Base-by-base conservation (phyloP, 495 filamentous ascomycete genomes). In the Podospora conica region DNA sequence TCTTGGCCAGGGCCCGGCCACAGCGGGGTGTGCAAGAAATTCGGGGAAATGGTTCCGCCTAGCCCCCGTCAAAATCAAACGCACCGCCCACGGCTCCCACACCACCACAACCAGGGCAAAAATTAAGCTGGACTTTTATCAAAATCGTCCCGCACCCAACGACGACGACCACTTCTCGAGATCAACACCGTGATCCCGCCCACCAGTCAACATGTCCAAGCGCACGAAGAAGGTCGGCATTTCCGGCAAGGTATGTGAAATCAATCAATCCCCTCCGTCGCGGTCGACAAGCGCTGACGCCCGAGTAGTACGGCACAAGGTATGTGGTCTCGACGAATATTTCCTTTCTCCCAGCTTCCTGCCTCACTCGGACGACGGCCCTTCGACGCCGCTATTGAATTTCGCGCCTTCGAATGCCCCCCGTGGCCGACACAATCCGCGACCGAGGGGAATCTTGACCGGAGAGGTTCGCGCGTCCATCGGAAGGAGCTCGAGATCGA, bases 161-260 rank as follows among this genome's bases (percentile, higher is more conserved):
- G 66, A 71, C 61, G 58, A 58, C 65, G 61, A 67, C 56, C 68
- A 68, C 31, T 63, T 58, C 65, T 66, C 66, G 67, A 73, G 68
- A 68, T 68, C 61, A 65, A 60, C 53, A 60, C 18, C 58, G 58
- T 58, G 60, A 63, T 48, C 68, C 74, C 63, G 57, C 53, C 61
- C 74, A 70, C 69, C 76, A 79, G 79, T 78, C 86, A 92, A 88
- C 79, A 96, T 96, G 92, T 94, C 92, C 76, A 96, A 96, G 85
- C 87, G 92, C 83, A 96, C 92, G 63, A 96, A 96, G 90, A 96
- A 96, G 91, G 93, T 96, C 90, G 92, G 93, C 75, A 83, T 86
- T 71, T 86, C 84, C 84, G 86, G 84, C 78, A 83, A 74, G 72
- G 81, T 81, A 75, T 61, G 69, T 72, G 58, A 70, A 63, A 21